Percentiles rank a stretch among this genome's conserved stretches.
These are phyloP conservation scores for Paragyromitra xinjiangensis DNA, from an alignment of 495 filamentous ascomycete species.

Conservation along the genomic window DNA sequence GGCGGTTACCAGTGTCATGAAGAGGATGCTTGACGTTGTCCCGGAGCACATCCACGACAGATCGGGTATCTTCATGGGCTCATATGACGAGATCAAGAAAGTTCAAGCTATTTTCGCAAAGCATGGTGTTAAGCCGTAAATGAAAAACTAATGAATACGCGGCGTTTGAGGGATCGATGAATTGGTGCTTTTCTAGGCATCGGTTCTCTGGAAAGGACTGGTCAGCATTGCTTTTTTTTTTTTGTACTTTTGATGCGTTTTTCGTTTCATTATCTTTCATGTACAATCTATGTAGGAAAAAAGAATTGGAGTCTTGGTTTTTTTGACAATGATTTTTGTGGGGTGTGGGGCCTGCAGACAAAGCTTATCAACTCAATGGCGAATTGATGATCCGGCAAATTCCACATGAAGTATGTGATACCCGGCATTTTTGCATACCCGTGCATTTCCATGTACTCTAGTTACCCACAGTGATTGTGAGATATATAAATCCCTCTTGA, in stretches of 20 bases:
- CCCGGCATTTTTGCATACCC: not conserved
- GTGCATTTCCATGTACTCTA: not conserved
- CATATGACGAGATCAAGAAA: constrained; percentile 93
- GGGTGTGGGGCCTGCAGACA: not conserved
- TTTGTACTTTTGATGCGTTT: constrained; percentile 2
- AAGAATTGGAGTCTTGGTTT: constrained; percentile 39
- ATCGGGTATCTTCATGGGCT: constrained; percentile 95
- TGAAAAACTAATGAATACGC: not conserved
- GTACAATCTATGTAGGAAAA: constrained; percentile 37
- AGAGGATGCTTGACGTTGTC: constrained; percentile 85
- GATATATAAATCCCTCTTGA: constrained; percentile 14
- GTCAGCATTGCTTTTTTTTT: not conserved
- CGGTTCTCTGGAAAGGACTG: constrained; percentile 32
- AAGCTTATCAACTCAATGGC: constrained; percentile 16
- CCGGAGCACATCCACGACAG: constrained; percentile 95
- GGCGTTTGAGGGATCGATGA: constrained; percentile 14
- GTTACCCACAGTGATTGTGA: not conserved
- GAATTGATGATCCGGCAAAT: constrained; percentile 9
- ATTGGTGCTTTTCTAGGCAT: constrained; percentile 2
- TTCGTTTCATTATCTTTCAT: constrained; percentile 19
- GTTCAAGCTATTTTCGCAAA: constrained; percentile 76
- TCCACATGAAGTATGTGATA: constrained; percentile 11
- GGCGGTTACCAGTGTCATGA: constrained; percentile 87
- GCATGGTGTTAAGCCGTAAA: constrained; percentile 54
- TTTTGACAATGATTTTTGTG: constrained; percentile 9